Base-by-base conservation (phyloP, 2,329 filamentous ascomycete species). In the Colletotrichum theobromicola region DNA sequence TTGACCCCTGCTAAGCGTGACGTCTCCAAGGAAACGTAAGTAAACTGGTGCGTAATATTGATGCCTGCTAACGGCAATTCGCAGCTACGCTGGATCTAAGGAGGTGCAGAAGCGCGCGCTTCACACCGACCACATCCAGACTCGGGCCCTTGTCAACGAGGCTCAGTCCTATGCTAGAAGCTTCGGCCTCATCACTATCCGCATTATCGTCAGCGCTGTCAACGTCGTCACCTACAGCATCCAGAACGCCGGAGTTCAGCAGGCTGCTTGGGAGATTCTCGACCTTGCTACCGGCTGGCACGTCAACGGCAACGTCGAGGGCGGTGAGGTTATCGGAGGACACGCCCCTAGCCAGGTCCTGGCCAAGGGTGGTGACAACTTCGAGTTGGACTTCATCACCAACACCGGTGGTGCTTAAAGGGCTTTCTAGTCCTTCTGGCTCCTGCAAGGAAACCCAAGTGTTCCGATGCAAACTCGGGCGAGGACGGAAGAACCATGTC, bases 151-250 rank as follows among this genome's bases (percentile, higher is more conserved):
- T 46, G n/a, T 21, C 42, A 46, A 46, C 42, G 5, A 46, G n/a
- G 42, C 42, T 21, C 42, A 46, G 42, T 21, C n/a, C 42, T 46
- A 46, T 46, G 42, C 42, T 0, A 46, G 42, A 46, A 46, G 1
- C n/a, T 46, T 46, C 42, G 42, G 42, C 21, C 42, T 46, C 10
- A 21, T 46, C 4, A 46, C 42, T n/a, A 46, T 46, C 42, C 42
- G 42, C 42, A 46, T 46, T n/a, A 21, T 46, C 42, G 42, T 46
- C n/a, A 46, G 42, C 42, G 42, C 42, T 46, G 42, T 21, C 42
- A 46, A 46, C n/a, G 42, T 46, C 42, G 42, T 46, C 42, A 46
- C 42, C 42, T 46, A 46, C 42, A 46, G 42, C n/a, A 46, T 46
- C 42, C 42, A 46, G 2, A 46, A 46, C n/a, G 42, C 42, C 1